Evolutionary conservation across 345 rosid genomes (phyloP).

Genomic region (Citrus unshiu): DNA sequence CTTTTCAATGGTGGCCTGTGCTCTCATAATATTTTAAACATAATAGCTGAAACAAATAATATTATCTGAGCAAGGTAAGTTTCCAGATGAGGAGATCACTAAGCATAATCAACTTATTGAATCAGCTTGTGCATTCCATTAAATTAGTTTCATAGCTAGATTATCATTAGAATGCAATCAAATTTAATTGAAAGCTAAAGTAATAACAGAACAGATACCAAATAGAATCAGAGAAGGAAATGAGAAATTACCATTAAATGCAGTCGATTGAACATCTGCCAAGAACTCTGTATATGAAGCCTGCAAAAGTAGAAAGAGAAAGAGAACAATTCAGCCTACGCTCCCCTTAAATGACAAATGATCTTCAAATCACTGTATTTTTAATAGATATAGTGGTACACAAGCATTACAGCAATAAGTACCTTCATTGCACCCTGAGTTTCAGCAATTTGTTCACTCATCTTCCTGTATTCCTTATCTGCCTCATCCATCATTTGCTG

Average conservation of each 20-base stretch:
- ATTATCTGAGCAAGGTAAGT: background rate
- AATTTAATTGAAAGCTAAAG: background rate
- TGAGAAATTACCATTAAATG: constrained; percentile 33
- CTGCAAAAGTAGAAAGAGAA: constrained; percentile 18
- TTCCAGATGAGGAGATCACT: background rate
- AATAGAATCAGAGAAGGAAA: background rate
- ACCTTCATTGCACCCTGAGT: constrained; percentile 47
- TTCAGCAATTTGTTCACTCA: constrained; percentile 33
- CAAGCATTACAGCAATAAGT: background rate
- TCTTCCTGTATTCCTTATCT: constrained; percentile 48
- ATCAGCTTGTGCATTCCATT: background rate
- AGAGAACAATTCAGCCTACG: background rate
- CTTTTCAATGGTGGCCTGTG: background rate
- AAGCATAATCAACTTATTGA: background rate
- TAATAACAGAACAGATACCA: background rate
- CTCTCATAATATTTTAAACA: background rate
- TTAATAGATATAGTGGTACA: background rate
- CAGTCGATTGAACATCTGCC: constrained; percentile 38
- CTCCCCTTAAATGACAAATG: background rate
- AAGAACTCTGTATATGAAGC: constrained; percentile 41
- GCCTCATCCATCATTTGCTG: constrained; percentile 45
- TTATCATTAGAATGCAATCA: background rate
- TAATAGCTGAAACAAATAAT: background rate
- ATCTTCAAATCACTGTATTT: background rate
- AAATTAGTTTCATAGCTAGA: background rate